A percentile compares a stretch with the other conserved stretches of the same genome.
These are phyloP conservation scores for Ilex paraguariensis DNA, from an alignment of 305 asterid species.

Conservation along the genomic window DNA sequence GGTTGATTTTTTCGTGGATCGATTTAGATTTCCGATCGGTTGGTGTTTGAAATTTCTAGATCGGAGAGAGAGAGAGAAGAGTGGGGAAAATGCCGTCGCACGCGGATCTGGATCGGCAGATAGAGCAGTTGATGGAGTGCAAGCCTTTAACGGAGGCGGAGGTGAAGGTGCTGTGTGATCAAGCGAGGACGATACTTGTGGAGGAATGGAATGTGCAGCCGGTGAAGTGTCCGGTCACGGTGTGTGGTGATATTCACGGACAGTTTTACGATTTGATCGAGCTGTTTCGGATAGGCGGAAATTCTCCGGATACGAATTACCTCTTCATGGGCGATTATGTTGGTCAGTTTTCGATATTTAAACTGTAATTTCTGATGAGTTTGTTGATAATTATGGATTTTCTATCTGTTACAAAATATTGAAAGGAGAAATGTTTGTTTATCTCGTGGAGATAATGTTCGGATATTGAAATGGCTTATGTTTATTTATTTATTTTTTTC, in stretches of 20 bases:
- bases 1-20: no score
- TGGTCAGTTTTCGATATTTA: conserved; percentile 41
- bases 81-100: conserved; percentile 73
- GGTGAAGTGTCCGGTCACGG: conserved; percentile 96
- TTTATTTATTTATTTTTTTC: no score
- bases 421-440: no score
- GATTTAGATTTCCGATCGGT: neutral
- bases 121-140: conserved; percentile 97
- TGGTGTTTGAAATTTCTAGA: conserved; percentile 18
- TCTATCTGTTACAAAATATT: no score
- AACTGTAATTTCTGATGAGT: neutral
- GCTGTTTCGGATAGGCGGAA: conserved; percentile 94
- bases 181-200: conserved; percentile 85
- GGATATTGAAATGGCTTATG: no score
- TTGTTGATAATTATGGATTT: no score
- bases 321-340: conserved; percentile 99
- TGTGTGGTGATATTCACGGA: conserved; percentile 96
- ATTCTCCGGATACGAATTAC: conserved; percentile 90
- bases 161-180: conserved; percentile 87
- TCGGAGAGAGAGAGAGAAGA: conserved; percentile 23
- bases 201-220: conserved; percentile 99
- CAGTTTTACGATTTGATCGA: conserved; percentile 97
- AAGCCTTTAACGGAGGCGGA: conserved; percentile 84
- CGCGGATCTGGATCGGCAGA: conserved; percentile 91
- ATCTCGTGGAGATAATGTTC: no score